Conservation (phyloP, 1,284 basidiomycete genomes). For the Sanghuangporus weigelae region DNA sequence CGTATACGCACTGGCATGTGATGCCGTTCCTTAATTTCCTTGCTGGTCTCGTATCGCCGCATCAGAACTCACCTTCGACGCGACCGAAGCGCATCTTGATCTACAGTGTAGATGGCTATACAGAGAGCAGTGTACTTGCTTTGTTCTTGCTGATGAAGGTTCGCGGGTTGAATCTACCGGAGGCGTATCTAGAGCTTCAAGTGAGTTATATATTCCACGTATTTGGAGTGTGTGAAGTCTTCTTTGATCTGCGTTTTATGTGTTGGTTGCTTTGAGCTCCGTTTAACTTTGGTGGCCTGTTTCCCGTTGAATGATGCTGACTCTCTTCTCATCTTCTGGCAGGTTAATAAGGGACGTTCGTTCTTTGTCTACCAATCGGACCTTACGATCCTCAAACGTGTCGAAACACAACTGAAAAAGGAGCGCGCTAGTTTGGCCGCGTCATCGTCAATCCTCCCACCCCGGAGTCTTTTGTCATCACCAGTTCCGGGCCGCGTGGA, state of each 20-base stretch:
- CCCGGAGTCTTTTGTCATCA: slow-evolving; percentile 2
- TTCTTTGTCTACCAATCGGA: slow-evolving; percentile 94
- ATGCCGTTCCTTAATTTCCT: slow-evolving; percentile 22
- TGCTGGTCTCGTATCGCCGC: slow-evolving; percentile 19
- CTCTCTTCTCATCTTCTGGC: neutral
- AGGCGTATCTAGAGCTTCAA: slow-evolving; percentile 87
- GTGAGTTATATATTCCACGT: slow-evolving; percentile 14
- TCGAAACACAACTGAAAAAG: slow-evolving; percentile 61
- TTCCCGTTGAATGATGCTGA: neutral
- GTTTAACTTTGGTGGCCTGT: neutral
- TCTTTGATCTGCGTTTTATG: neutral
- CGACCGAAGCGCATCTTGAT: slow-evolving; percentile 68
- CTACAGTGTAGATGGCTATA: slow-evolving; percentile 81
- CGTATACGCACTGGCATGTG: slow-evolving; percentile 15
- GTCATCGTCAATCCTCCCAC: slow-evolving; percentile 12
- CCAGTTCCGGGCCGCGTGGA: slow-evolving; percentile 2
- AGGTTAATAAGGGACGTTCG: slow-evolving; percentile 63
- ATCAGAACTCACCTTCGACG: slow-evolving; percentile 24
- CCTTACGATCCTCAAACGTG: slow-evolving; percentile 65
- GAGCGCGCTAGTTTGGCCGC: slow-evolving; percentile 33
- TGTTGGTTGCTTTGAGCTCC: neutral
- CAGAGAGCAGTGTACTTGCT: slow-evolving; percentile 87
- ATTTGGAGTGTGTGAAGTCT: neutral
- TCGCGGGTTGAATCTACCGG: slow-evolving; percentile 65
- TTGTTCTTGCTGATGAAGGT: slow-evolving; percentile 86